Evolutionary conservation across 768 basidiomycete species (phyloP), one percentile per base, ranked within the genome.

Genomic region (Agrocybe pediades): DNA sequence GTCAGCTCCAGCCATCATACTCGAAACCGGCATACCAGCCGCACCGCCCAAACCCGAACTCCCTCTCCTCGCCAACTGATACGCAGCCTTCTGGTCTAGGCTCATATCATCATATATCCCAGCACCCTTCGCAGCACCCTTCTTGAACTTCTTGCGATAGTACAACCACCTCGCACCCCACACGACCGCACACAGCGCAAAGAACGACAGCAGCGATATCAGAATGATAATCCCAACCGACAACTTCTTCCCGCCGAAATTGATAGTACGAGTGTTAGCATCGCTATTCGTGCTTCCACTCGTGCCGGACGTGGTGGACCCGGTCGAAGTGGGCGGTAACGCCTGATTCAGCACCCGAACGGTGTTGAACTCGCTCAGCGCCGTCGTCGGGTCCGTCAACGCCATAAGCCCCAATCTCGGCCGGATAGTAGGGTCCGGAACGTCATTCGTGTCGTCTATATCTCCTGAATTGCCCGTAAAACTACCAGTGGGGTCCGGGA

Each of bases 281-380:
- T 53, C 24, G 23, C 43, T 16, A 25, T 62, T 51, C 2, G 57
- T 56, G 30, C 42, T 46, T 20, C 26, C 42, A 16, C 2, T 51
- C 20, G 19, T 44, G 49, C 48, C 58, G 49, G 43, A 52, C 43
- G 46, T 20, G 19, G 51, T 43, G 49, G 53, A 57, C 16, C 46
- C 52, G 9, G 57, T 57, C 43, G 43, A 29, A 11, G 59, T 46
- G 0, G 66, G 52, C 0, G 60, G 54, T n/a, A 90, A 68, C 0
- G 88, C 83, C 53, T 83, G 76, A 44, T 85, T 79, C 26, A 86
- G 69, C 13, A 92, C 81, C 3, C 91, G 83, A 4, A 90, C 87
- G 3, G 74, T 79, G 41, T 83, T 65, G 70, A 92, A 93, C 57
- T 92, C 87, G 1, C 77, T 68, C 54, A 91, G 61, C 0, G 91